Conservation (phyloP, 1,284 basidiomycete genomes). For the Moniliophthora roreri region DNA sequence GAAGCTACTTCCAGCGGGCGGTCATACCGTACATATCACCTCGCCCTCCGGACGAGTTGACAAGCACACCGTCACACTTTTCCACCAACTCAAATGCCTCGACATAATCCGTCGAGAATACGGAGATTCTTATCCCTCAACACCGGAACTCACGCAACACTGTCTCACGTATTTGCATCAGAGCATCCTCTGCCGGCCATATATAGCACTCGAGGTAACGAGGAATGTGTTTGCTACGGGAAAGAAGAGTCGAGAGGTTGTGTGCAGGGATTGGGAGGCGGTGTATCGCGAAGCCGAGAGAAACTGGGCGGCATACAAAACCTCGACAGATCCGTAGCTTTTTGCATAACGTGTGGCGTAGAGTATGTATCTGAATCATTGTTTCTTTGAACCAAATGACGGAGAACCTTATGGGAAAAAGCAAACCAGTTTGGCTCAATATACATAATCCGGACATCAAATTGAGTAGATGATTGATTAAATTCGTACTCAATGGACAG, state of each 20-base stretch:
- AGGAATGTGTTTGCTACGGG: slow-evolving; percentile 10
- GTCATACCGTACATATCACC: slow-evolving; percentile 25
- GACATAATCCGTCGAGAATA: slow-evolving; percentile 24
- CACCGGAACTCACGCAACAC: slow-evolving; percentile 22
- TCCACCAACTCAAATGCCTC: slow-evolving; percentile 31
- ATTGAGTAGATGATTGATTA: too few relatives aligned
- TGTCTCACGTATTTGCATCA: slow-evolving; percentile 36
- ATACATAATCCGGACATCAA: too few relatives aligned
- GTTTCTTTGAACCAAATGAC: too few relatives aligned
- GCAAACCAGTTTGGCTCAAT: too few relatives aligned
- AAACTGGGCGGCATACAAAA: slow-evolving; percentile 9
- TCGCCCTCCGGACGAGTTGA: not conserved
- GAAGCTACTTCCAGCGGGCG: slow-evolving; percentile 27
- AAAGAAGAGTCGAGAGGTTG: slow-evolving; percentile 16
- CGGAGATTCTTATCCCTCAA: not conserved
- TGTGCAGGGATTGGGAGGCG: slow-evolving; percentile 23
- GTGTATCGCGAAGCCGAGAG: slow-evolving; percentile 22
- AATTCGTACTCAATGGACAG: too few relatives aligned
- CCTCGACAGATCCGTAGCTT: not conserved
- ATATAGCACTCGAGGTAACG: slow-evolving; percentile 23
- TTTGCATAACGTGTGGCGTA: not conserved
- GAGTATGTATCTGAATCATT: too few relatives aligned
- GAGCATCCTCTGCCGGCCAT: slow-evolving; percentile 28
- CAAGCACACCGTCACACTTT: slow-evolving; percentile 26
- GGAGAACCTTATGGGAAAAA: too few relatives aligned